These are phyloP conservation scores for Aspergillus kassunensis DNA, from an alignment of 495 filamentous ascomycete species.

Conservation along the genomic window DNA sequence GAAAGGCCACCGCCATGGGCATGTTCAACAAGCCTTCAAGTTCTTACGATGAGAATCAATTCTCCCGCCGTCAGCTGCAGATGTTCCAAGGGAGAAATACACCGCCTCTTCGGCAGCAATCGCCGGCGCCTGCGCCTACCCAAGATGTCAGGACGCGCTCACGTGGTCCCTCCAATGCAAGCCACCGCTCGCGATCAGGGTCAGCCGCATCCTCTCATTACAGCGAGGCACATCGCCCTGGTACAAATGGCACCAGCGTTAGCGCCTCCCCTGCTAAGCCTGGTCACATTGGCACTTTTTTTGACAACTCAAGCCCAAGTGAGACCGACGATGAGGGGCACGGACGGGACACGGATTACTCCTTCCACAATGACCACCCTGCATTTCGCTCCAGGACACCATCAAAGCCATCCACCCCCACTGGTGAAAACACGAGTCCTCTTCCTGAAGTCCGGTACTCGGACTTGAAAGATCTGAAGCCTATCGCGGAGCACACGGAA, in stretches of 20 bases:
- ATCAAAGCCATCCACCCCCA: constrained; percentile 28
- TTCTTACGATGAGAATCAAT: constrained; percentile 79
- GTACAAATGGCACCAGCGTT: constrained; percentile 23
- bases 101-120: constrained; percentile 32
- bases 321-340: constrained; percentile 42
- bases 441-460: constrained; percentile 42
- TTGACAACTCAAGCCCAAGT: constrained; percentile 40
- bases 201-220: constrained; percentile 42
- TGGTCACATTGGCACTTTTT: constrained; percentile 33
- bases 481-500: constrained; percentile 36
- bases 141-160: constrained; percentile 33
- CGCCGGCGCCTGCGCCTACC: constrained; percentile 29
- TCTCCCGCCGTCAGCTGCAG: constrained; percentile 73
- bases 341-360: constrained; percentile 23
- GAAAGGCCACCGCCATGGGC: constrained; percentile 82
- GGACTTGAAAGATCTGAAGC: constrained; percentile 41
- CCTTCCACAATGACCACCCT: constrained; percentile 29
- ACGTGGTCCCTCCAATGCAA: constrained; percentile 39
- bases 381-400: constrained; percentile 25
- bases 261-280: constrained; percentile 30
- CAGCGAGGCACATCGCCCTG: constrained; percentile 31
- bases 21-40: constrained; percentile 76
- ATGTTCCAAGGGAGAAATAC: constrained; percentile 65
- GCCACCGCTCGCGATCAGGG: constrained; percentile 42
- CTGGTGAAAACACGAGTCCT: constrained; percentile 23